A percentile compares a stretch with the other conserved stretches of the same genome.
Conservation (phyloP, 108 stramenopile species). For the Epithemia pelagica region DNA sequence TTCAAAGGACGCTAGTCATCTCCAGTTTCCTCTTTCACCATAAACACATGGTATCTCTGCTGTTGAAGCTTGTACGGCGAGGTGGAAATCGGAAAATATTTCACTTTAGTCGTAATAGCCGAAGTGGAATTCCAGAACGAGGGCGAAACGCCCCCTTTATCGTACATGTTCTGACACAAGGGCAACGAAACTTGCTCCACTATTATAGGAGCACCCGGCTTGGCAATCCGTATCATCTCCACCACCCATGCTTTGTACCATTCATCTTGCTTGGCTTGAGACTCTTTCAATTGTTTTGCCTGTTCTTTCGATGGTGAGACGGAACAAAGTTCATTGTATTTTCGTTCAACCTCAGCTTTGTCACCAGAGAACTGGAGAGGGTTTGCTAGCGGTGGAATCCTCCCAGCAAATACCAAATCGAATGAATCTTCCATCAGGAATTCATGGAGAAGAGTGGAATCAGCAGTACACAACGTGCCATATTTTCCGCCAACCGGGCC, state of each 20-base stretch:
- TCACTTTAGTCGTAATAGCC: slow-evolving; percentile 15
- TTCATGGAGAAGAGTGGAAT: slow-evolving; percentile 25
- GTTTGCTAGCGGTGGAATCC: slow-evolving; percentile 21
- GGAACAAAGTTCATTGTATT: slow-evolving; percentile 7
- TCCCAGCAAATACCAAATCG: slow-evolving; percentile 40
- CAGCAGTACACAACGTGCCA: slow-evolving; percentile 31
- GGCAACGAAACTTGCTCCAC: slow-evolving; percentile 18
- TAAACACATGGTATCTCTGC: slow-evolving; percentile 22
- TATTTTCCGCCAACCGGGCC: not conserved
- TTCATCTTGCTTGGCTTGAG: slow-evolving; percentile 24
- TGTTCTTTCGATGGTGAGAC: slow-evolving; percentile 8
- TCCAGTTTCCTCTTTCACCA: slow-evolving; percentile 19
- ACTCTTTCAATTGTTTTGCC: slow-evolving; percentile 6
- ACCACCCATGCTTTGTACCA: slow-evolving; percentile 28
- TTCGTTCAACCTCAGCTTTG: not conserved
- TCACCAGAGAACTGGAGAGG: slow-evolving; percentile 12
- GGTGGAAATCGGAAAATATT: not conserved
- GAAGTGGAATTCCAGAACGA: slow-evolving; percentile 9
- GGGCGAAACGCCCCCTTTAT: slow-evolving; percentile 9
- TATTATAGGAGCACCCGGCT: slow-evolving; percentile 32
- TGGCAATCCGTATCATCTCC: slow-evolving; percentile 46
- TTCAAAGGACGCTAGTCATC: too few relatives aligned
- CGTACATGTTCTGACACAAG: slow-evolving; percentile 1
- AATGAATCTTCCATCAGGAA: slow-evolving; percentile 32
- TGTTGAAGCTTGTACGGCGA: not conserved